Conservation (phyloP, 2,329 filamentous ascomycete species). For the Plectosphaerella sp. region DNA sequence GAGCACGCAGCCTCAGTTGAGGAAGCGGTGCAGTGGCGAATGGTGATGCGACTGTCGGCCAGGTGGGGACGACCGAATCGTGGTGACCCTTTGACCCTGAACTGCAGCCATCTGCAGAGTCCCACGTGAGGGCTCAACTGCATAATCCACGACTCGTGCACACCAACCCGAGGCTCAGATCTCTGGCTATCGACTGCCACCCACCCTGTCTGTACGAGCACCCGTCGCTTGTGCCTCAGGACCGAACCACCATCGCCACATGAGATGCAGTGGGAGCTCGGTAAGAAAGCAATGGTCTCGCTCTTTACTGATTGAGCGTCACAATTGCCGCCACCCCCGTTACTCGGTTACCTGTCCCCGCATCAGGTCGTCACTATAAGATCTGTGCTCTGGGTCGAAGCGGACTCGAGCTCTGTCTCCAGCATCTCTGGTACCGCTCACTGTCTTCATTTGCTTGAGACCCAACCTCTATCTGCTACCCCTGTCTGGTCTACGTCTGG, state of each 20-base stretch:
- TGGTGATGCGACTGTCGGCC: no score
- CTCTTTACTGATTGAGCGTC: neutral
- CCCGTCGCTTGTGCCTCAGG: neutral
- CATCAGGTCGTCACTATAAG: no score
- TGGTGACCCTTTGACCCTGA: neutral
- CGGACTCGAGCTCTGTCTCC: neutral
- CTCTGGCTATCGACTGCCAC: neutral
- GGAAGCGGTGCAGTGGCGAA: neutral
- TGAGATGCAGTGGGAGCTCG: no score
- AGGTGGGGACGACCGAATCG: no score
- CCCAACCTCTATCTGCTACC: neutral
- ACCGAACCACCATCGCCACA: no score
- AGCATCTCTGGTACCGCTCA: neutral
- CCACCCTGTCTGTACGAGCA: no score
- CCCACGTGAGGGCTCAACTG: conserved; percentile 1
- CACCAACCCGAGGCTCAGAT: neutral
- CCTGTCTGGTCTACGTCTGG: neutral
- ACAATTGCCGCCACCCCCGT: neutral
- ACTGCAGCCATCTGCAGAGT: neutral
- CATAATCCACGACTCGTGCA: neutral
- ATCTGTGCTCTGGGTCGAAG: no score
- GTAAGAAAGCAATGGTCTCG: neutral
- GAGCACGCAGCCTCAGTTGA: neutral
- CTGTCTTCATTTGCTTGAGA: neutral
- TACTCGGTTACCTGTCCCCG: neutral